Conservation (phyloP, 164 flowering plant genomes). For the Umbilicus rupestris region DNA sequence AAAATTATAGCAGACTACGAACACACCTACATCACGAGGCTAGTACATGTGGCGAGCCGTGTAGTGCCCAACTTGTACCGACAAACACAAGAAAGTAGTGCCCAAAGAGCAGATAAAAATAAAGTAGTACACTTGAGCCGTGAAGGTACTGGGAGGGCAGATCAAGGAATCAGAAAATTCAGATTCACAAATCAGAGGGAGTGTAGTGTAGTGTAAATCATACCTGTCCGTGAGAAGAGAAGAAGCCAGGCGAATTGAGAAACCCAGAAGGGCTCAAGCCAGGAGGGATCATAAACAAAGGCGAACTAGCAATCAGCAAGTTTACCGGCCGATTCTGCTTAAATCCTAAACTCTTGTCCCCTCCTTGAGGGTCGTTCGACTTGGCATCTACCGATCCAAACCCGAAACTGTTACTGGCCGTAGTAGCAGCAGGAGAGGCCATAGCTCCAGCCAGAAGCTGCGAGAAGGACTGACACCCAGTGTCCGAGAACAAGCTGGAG, state of each 20-base stretch:
- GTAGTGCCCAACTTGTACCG: too few relatives aligned
- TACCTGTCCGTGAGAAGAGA: conserved; percentile 51
- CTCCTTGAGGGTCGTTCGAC: conserved; percentile 11
- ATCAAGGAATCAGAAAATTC: too few relatives aligned
- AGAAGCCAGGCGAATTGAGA: conserved; percentile 71
- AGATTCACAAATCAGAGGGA: too few relatives aligned
- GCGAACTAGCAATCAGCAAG: conserved; percentile 41
- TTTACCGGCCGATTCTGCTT: conserved; percentile 52
- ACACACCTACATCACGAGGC: too few relatives aligned
- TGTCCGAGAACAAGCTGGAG: conserved; percentile 60
- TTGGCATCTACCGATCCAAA: neutral
- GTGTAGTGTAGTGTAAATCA: too few relatives aligned
- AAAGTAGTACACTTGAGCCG: neutral
- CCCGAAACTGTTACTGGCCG: neutral
- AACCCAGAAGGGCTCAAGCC: conserved; percentile 78
- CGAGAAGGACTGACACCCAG: conserved; percentile 56
- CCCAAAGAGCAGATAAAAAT: neutral
- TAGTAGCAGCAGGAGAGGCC: conserved; percentile 48
- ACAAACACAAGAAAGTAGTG: too few relatives aligned
- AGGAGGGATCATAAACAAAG: conserved; percentile 60
- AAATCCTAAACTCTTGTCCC: conserved; percentile 24
- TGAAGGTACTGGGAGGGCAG: too few relatives aligned
- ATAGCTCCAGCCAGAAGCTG: conserved; percentile 94
- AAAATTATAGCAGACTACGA: too few relatives aligned
- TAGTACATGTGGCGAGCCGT: too few relatives aligned